Evolutionary conservation across 768 basidiomycete species (phyloP), one percentile per base, ranked within the genome.

Genomic region (Boletus fagicola): DNA sequence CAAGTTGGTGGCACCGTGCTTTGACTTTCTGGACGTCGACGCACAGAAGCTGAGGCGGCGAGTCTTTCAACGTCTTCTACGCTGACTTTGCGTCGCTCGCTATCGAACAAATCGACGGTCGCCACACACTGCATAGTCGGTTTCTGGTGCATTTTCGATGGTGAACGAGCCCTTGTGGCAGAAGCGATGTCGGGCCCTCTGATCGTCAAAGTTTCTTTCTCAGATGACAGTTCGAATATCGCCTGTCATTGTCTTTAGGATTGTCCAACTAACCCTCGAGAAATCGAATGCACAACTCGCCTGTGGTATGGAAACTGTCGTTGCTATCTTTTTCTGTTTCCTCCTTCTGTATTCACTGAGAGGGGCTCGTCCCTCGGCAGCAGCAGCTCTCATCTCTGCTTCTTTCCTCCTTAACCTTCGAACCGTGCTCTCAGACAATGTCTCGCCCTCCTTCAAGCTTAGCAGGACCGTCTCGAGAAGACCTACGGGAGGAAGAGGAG

Each of bases 381-480:
- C 60, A 1, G 68, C 68, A 1, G 58, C 61, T 47, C 58, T 61
- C 13, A 42, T 52, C 44, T 68, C 68, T 9, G 57, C 59, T 5
- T 60, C 68, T 28, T 54, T 70, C 35, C 68, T 63, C 48, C 68
- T 65, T 2, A 68, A 38, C 46, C 68, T 57, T 47, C 68, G 63
- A 7, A 59, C 13, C 4, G 68, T 70, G 45, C 68, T 70, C 45
- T 68, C 66, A 1, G 68, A 70, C 30, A 68, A 45, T 3, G 8
- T 28, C 13, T 65, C 52, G 24, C 66, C 68, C 40, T 68, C 68
- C 47, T 61, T 65, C 53, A 70, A 58, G 51, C 55, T 60, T 15
- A 68, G 57, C 40, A 58, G 46, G 33, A 63, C 64, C 8, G 43
- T 53, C 43, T 68, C 66, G 44, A 70, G 66, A 35, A 51, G 22